Base-by-base conservation (phyloP, 345 rosid species). In the Gossypium stocksii region DNA sequence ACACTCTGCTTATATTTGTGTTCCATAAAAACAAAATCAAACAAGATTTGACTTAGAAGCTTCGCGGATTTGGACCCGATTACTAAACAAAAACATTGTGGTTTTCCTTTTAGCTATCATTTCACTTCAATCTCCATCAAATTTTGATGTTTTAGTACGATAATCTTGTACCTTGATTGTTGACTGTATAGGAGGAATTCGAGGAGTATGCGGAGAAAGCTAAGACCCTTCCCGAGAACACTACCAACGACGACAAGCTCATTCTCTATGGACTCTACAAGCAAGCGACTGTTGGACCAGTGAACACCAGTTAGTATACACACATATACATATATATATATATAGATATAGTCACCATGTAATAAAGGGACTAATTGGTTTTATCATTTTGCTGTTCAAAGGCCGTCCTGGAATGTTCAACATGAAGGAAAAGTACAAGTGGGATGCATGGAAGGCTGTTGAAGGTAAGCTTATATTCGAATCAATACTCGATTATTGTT, bases 401-500 rank as follows among this genome's bases (percentile, higher is more conserved):
- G 98, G 78, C 76, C 96, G 99, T 52, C 98, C 99, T 79, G 99
- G 99, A 76, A 85, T 93, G 51, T 91, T 95, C 81, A 81, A 61
- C 90, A 64, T 78, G 89, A 93, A 79, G 88, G 99, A 90, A 17
- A 88, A 87, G 75, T 91, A 93, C 1, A 95, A 95, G 85, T 95
- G 99, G 99, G 99, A 95, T 78, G 97, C 98, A 25, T 95, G 98
- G 99, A 95, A 95, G 87, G 87, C 90, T 54, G 94, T 89, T 79
- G 97, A 95, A 89, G 92, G 99, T 92, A 73, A 22, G 1, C 7
- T 6, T 11, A 22, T 53, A 20, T 44, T 49, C 22, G 7, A 20
- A 17, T 52, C 1, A 11, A 16, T 69, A 0, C 10, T 57, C 11
- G 62, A 57, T 57, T 1, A 4, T 22, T 22, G 10, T 10, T 27